Percentiles rank a stretch among this genome's conserved stretches.
These are phyloP conservation scores for Boletus huronensis DNA, from an alignment of 768 basidiomycete genomes.

Conservation along the genomic window DNA sequence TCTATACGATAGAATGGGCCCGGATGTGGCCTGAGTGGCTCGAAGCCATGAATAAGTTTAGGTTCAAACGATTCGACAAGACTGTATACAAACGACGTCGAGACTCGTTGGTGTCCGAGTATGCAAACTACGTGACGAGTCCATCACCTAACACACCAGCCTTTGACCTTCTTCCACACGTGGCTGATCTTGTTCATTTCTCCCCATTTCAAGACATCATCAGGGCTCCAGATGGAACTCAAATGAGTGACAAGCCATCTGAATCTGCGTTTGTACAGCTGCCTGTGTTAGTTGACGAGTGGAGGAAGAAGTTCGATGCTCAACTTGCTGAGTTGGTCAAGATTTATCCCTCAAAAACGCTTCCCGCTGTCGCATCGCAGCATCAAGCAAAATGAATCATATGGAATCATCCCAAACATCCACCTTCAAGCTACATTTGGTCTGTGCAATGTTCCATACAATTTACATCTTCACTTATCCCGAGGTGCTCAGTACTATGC, in stretches of 20 bases:
- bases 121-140: neutral
- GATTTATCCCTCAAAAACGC: neutral
- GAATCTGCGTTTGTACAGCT: conserved; percentile 2
- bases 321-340: neutral
- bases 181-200: neutral
- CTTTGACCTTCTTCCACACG: neutral
- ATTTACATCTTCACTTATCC: neutral
- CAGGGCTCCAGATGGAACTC: neutral
- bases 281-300: neutral
- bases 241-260: neutral
- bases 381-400: neutral
- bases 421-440: neutral
- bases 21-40: neutral
- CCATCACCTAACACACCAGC: neutral
- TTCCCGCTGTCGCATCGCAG: neutral
- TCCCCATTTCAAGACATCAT: neutral
- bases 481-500: neutral
- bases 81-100: neutral
- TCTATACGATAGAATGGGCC: neutral
- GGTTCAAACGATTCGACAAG: neutral
- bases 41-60: neutral
- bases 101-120: neutral
- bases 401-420: neutral
- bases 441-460: neutral
- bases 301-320: neutral